phyloP scores from a whole-genome alignment of 202 grass and related monocot genomes.

The Eragrostis tef region DNA sequence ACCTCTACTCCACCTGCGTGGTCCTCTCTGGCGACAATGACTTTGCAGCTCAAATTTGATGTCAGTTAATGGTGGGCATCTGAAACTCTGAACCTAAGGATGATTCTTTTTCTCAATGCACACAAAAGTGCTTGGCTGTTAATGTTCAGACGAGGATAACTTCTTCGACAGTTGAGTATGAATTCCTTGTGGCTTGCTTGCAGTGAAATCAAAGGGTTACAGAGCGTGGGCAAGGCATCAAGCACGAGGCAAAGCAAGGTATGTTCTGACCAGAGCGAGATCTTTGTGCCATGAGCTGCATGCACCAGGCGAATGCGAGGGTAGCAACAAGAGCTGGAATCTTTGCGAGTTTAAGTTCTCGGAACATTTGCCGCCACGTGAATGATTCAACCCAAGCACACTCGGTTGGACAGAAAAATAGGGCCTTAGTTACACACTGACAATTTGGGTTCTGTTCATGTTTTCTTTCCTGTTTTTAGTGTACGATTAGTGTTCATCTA shows the following conservation, averaged over 20 bases:
- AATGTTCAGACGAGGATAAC: background rate
- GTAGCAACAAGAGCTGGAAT: slow-evolving; percentile 13
- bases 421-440: background rate
- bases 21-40: slow-evolving; percentile 13
- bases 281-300: slow-evolving; percentile 21
- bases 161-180: no score
- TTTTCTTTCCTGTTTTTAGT: background rate
- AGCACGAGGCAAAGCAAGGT: slow-evolving; percentile 26
- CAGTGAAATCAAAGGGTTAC: slow-evolving; percentile 21
- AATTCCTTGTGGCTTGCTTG: slow-evolving; percentile 26
- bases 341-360: background rate
- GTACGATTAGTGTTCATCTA: background rate
- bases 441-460: background rate
- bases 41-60: background rate
- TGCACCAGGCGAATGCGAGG: slow-evolving; percentile 21
- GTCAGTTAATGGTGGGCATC: slow-evolving; percentile 32
- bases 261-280: slow-evolving; percentile 37
- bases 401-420: background rate
- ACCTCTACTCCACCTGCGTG: background rate
- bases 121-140: slow-evolving; percentile 31
- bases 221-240: slow-evolving; percentile 26
- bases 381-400: background rate
- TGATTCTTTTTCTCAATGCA: slow-evolving; percentile 45
- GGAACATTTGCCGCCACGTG: background rate
- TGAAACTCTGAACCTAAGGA: slow-evolving; percentile 44